Conservation (phyloP, 2,329 filamentous ascomycete genomes). For the Aspergillus melleus region DNA sequence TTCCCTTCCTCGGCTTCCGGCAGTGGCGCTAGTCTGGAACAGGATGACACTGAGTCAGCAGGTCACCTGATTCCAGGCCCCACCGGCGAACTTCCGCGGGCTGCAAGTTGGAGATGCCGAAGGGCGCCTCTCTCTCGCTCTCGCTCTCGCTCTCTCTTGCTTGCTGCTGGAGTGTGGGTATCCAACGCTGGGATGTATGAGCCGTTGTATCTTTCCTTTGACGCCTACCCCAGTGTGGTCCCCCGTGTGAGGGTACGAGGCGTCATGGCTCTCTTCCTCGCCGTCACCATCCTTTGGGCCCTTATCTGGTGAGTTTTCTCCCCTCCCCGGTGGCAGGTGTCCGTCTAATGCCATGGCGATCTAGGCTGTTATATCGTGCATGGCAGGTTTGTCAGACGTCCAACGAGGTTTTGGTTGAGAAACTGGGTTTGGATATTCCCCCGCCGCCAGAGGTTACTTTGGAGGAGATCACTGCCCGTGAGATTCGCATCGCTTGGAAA, state of each 20-base stretch:
- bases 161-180: conserved; percentile 25
- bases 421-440: conserved; percentile 92
- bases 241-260: conserved; percentile 49
- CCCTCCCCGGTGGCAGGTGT: neutral
- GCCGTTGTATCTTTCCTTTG: conserved; percentile 46
- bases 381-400: conserved; percentile 88
- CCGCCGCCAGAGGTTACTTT: conserved; percentile 86
- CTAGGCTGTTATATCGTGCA: conserved; percentile 79
- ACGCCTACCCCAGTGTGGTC: conserved; percentile 48
- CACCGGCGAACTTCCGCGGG: conserved; percentile 8
- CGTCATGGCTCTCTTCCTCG: conserved; percentile 51
- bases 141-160: conserved; percentile 5
- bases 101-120: neutral
- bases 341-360: conserved; percentile 1
- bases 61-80: conserved; percentile 2
- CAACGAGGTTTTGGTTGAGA: conserved; percentile 83
- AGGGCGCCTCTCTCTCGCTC: neutral
- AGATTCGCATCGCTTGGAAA: conserved; percentile 89
- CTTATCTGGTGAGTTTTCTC: conserved; percentile 46
- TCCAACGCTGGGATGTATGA: conserved; percentile 47
- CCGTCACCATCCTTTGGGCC: conserved; percentile 50
- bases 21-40: conserved; percentile 2
- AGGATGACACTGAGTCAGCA: neutral
- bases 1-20: conserved; percentile 5
- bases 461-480: conserved; percentile 82